Base-by-base conservation (phyloP, 108 stramenopile species). In the Cyclotella atomus region DNA sequence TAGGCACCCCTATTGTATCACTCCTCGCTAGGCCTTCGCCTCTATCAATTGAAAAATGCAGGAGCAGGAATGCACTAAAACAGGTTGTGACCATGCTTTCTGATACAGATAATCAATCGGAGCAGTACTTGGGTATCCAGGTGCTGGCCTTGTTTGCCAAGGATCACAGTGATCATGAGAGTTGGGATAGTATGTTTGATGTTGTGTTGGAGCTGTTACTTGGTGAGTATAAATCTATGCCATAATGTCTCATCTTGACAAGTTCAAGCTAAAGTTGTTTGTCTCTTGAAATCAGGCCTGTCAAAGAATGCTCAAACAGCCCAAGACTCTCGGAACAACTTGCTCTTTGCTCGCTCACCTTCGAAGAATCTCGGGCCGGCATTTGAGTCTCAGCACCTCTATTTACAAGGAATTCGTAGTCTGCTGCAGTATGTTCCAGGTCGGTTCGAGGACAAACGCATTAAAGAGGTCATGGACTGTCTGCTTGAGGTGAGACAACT, bases 371-470 rank as follows among this genome's bases (percentile, higher is more conserved):
- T 73, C 20, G 71, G 63, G 32, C 56, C 64, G 52, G 30, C 57
- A 30, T 43, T 77, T 44, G 70, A 80, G 53, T 52, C 80, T 20
- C 79, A 84, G 50, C 83, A 84, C 50, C 49, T 81, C 43, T 81
- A 73, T 52, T 65, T 84, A 24, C 83, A 84, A 53, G 83, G 75
- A 24, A 55, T 84, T 10, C 23, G 83, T 23, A 77, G 76, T 46
- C 71, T 84, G 35, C 62, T 84, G 41, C 70, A 84, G 34, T 81
- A 68, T 47, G 79, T 80, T 32, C 79, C 79, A 3, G 21, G 71
- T 63, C 59, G 71, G 41, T 49, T 80, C 20, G 53, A 68, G n/a
- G 46, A 34, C 1, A 36, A 77, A 24, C 70, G 77, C 30, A 59
- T 77, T 19, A 72, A 53, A 36, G 65, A 66, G 19, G 65, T 84